These are phyloP conservation scores for Russula griseocarnosa DNA, from an alignment of 768 basidiomycete species.

Conservation along the genomic window DNA sequence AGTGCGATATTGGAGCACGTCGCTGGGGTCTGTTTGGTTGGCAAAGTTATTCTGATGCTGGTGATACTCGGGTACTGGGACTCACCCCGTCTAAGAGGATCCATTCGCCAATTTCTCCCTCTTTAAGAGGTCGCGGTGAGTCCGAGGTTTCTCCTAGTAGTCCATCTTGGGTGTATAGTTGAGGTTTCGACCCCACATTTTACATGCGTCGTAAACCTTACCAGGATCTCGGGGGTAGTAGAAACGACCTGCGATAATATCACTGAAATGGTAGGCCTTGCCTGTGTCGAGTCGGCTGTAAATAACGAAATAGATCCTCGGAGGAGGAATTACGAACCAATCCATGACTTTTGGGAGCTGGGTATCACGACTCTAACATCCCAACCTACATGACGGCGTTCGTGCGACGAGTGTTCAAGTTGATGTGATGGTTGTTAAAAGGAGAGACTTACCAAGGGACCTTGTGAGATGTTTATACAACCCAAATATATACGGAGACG, in stretches of 20 bases:
- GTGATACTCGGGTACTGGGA: constrained; percentile 18
- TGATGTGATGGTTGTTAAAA: background rate
- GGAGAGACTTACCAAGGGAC: constrained; percentile 48
- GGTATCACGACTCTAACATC: constrained; percentile 77
- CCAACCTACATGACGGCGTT: constrained; percentile 48
- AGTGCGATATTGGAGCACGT: constrained; percentile 89
- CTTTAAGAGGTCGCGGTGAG: constrained; percentile 59
- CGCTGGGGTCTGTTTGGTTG: constrained; percentile 67
- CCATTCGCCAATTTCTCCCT: constrained; percentile 86
- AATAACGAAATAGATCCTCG: background rate
- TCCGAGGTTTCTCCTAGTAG: constrained; percentile 59
- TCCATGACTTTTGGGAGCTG: constrained; percentile 83
- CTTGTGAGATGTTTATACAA: constrained; percentile 59
- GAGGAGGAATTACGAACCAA: constrained; percentile 47
- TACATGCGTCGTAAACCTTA: constrained; percentile 29
- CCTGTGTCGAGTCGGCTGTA: constrained; percentile 41
- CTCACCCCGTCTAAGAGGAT: constrained; percentile 80
- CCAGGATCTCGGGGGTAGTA: constrained; percentile 69
- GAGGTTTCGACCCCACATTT: background rate
- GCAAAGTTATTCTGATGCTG: background rate
- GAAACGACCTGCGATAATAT: constrained; percentile 63
- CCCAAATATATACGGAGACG: constrained; percentile 74
- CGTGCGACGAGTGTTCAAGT: constrained; percentile 10
- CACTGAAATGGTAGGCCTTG: constrained; percentile 76
- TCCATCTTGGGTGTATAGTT: constrained; percentile 43